These are phyloP conservation scores for Farysia itapuensis DNA, from an alignment of 1,284 basidiomycete species.

Conservation along the genomic window DNA sequence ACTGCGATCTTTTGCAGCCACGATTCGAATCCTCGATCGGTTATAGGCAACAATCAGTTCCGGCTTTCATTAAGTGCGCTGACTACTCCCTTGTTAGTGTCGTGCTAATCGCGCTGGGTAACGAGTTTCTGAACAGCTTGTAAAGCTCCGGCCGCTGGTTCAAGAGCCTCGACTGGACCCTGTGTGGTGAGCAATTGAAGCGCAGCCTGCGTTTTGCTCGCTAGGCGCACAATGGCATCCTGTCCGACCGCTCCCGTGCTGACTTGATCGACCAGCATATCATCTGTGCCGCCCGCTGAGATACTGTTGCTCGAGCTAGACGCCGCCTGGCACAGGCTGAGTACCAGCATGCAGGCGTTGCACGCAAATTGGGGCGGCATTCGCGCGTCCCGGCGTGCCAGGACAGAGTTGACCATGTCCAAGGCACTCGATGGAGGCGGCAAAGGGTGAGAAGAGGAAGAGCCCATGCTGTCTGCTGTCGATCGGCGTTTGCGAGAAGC, in stretches of 20 bases:
- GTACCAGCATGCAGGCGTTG: conserved; percentile 41
- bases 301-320: not conserved
- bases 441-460: conserved; percentile 24
- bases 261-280: not conserved
- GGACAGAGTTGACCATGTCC: conserved; percentile 46
- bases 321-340: conserved; percentile 18
- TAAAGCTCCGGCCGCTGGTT: conserved; percentile 21
- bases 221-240: conserved; percentile 13
- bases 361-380: conserved; percentile 50
- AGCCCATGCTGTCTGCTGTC: conserved; percentile 25
- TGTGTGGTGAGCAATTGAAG: conserved; percentile 19
- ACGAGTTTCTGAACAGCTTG: too few species aligned
- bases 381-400: conserved; percentile 43
- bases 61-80: too few species aligned
- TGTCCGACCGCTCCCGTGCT: conserved; percentile 15
- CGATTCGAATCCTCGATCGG: too few species aligned
- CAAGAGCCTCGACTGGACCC: conserved; percentile 32
- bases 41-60: too few species aligned
- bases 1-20: too few species aligned
- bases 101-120: too few species aligned
- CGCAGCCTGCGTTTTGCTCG: conserved; percentile 8
- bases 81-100: too few species aligned
- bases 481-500: conserved; percentile 14
- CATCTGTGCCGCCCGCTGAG: not conserved
- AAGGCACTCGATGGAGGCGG: conserved; percentile 30